phyloP scores from a whole-genome alignment of 1,284 basidiomycete species.

The Pholiota adiposa region DNA sequence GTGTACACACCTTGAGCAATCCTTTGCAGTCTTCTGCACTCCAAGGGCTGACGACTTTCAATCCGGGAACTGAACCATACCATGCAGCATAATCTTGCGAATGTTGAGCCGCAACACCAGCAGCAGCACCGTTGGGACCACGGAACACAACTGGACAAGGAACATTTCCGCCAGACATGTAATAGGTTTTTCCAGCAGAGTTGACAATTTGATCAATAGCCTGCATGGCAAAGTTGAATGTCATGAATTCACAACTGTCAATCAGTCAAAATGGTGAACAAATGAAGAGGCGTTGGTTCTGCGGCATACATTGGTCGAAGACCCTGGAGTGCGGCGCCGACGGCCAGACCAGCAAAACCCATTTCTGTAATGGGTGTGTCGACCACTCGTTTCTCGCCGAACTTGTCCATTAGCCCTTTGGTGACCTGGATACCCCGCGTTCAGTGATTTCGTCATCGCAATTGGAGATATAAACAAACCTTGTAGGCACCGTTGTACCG shows the following conservation, averaged over 20 bases:
- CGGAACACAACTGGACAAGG: constrained; percentile 99
- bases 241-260: constrained; percentile 98
- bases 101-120: constrained; percentile 95
- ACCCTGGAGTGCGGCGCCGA: constrained; percentile 93
- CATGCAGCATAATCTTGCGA: constrained; percentile 92
- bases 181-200: constrained; percentile 99
- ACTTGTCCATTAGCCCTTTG: constrained; percentile 98
- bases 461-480: constrained; percentile 47
- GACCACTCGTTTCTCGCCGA: constrained; percentile 97
- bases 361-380: constrained; percentile 99
- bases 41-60: constrained; percentile 99
- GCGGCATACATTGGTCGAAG: constrained; percentile 83
- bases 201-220: constrained; percentile 99
- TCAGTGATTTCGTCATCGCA: not conserved
- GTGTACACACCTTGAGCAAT: constrained; percentile 80
- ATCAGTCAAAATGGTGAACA: constrained; percentile 15
- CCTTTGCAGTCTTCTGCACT: constrained; percentile 98
- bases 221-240: constrained; percentile 95
- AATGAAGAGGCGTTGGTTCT: not conserved
- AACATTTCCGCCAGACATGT: constrained; percentile 99
- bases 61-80: constrained; percentile 96
- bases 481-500: constrained; percentile 99
- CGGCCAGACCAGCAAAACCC: constrained; percentile 97
- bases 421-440: constrained; percentile 67
- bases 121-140: constrained; percentile 98